Evolutionary conservation across 2,329 filamentous ascomycete genomes (phyloP).

Genomic region (Fusarium annulatum): DNA sequence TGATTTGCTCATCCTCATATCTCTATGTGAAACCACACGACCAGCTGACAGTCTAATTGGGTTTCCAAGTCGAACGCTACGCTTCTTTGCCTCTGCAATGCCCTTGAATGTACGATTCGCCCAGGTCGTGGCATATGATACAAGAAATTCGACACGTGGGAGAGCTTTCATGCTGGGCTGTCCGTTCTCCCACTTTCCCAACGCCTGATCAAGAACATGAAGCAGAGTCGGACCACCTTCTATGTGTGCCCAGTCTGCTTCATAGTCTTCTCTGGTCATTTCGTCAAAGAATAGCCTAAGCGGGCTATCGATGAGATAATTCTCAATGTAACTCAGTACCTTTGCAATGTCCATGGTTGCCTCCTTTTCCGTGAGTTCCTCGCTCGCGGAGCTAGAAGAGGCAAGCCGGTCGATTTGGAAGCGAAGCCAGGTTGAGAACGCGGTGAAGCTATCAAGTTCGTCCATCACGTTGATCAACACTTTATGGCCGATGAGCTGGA

Average conservation of each 20-base stretch:
- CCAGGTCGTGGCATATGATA: conserved; percentile 66
- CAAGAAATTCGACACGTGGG: conserved; percentile 72
- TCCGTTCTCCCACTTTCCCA: conserved; percentile 59
- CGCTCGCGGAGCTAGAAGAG: conserved; percentile 67
- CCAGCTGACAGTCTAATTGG: conserved; percentile 59
- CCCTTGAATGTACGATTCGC: conserved; percentile 72
- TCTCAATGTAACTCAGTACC: conserved; percentile 81
- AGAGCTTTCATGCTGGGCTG: conserved; percentile 62
- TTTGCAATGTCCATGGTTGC: conserved; percentile 78
- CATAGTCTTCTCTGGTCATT: conserved; percentile 62
- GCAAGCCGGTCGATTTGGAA: conserved; percentile 83
- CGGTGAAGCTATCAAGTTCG: conserved; percentile 80
- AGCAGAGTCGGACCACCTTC: conserved; percentile 59
- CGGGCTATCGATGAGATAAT: conserved; percentile 73
- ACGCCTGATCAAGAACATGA: conserved; percentile 61
- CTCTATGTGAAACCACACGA: conserved; percentile 60
- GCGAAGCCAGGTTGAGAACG: conserved; percentile 86
- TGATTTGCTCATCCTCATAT: conserved; percentile 65
- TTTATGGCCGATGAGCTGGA: conserved; percentile 80
- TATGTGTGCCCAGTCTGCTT: conserved; percentile 56
- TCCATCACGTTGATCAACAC: conserved; percentile 77
- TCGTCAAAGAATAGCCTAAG: conserved; percentile 70
- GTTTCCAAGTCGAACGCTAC: conserved; percentile 74
- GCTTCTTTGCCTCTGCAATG: conserved; percentile 75
- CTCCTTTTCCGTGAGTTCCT: conserved; percentile 83